Percentiles rank a stretch among this genome's conserved stretches.
These are phyloP conservation scores for Ajuga chamaepitys DNA, from an alignment of 257 asterid genomes.

Conservation along the genomic window DNA sequence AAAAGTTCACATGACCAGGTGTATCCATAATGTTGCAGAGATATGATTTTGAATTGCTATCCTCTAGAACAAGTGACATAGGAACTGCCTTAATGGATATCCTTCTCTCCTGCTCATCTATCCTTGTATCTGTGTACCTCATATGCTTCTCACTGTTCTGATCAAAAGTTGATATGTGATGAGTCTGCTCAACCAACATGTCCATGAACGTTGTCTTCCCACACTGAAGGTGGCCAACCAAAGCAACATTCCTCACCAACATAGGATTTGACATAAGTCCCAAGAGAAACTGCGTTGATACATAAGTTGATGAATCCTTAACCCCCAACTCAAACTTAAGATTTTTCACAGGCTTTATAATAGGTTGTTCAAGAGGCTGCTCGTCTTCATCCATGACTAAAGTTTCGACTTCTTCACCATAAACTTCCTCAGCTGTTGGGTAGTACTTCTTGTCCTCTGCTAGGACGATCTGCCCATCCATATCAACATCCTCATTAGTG, in stretches of 20 bases:
- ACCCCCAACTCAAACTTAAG: slow-evolving; percentile 94
- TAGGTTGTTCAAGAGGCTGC: slow-evolving; percentile 79
- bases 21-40: slow-evolving; percentile 93
- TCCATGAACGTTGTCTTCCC: slow-evolving; percentile 94
- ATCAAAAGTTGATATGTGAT: slow-evolving; percentile 89
- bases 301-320: slow-evolving; percentile 85
- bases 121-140: slow-evolving; percentile 92
- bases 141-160: slow-evolving; percentile 88
- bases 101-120: slow-evolving; percentile 95
- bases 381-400: slow-evolving; percentile 98
- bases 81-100: slow-evolving; percentile 89
- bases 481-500: slow-evolving; percentile 63
- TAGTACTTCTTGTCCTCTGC: slow-evolving; percentile 95
- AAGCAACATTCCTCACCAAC: slow-evolving; percentile 82
- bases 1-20: slow-evolving; percentile 94
- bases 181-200: slow-evolving; percentile 97
- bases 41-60: slow-evolving; percentile 82
- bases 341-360: slow-evolving; percentile 76
- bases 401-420: slow-evolving; percentile 95
- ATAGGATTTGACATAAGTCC: slow-evolving; percentile 93
- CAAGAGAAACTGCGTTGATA: slow-evolving; percentile 80
- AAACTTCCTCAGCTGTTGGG: slow-evolving; percentile 97
- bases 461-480: slow-evolving; percentile 87
- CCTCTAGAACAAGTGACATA: slow-evolving; percentile 89
- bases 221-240: slow-evolving; percentile 78